Percentiles rank a stretch among this genome's conserved stretches.
phyloP scores from a whole-genome alignment of 2,329 filamentous ascomycete genomes.

The Neopestalotiopsis sp. region DNA sequence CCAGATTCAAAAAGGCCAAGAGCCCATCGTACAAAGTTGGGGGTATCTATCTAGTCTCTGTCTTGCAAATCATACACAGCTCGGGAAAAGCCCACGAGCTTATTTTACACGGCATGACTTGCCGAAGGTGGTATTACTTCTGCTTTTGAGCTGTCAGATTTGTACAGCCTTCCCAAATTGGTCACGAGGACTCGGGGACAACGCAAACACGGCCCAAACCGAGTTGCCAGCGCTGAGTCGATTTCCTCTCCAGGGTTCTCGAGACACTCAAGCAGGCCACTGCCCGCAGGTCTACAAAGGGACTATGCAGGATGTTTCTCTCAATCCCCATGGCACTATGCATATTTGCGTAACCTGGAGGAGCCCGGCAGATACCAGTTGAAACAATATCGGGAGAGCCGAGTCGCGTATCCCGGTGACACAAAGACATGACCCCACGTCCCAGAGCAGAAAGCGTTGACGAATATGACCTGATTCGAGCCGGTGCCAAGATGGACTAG shows the following conservation, averaged over 20 bases:
- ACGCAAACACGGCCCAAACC: background rate
- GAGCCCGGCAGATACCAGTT: constrained; percentile 28
- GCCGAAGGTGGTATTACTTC: background rate
- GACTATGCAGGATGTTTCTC: constrained; percentile 23
- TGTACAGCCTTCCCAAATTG: background rate
- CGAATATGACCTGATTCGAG: constrained; percentile 37
- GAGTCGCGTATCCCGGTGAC: constrained; percentile 31
- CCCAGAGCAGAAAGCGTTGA: constrained; percentile 46
- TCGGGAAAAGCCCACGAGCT: background rate
- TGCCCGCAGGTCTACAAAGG: constrained; percentile 28
- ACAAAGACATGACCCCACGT: constrained; percentile 32
- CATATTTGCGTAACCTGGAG: constrained; percentile 25
- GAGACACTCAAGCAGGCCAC: constrained; percentile 13
- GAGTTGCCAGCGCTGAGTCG: background rate
- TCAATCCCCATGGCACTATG: constrained; percentile 23
- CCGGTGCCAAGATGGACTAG: constrained; percentile 34
- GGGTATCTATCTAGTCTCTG: background rate
- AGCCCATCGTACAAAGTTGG: background rate
- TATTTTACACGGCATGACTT: background rate
- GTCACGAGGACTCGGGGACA: background rate
- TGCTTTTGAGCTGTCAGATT: background rate
- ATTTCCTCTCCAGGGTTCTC: background rate
- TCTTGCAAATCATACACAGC: background rate
- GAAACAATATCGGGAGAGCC: constrained; percentile 24
- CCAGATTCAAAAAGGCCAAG: background rate